phyloP scores from a whole-genome alignment of 306 rosid genomes.

The Hippophae tibetana region DNA sequence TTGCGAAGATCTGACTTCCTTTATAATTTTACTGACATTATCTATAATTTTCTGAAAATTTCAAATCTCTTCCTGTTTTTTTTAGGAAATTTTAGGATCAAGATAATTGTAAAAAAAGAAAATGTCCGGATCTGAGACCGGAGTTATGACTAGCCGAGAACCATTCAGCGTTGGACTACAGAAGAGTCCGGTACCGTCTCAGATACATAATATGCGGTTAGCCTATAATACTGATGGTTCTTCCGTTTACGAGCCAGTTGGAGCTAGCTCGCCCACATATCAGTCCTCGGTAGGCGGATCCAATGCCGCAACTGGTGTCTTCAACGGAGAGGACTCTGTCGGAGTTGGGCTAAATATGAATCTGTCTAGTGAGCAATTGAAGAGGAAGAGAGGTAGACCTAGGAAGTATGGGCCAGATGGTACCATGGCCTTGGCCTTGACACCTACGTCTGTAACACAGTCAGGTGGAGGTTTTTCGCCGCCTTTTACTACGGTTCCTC shows the following conservation, averaged over 20 bases:
- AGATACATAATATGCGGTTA: slow-evolving; percentile 31
- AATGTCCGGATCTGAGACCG: slow-evolving; percentile 68
- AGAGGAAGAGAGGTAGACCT: slow-evolving; percentile 76
- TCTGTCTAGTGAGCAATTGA: slow-evolving; percentile 29
- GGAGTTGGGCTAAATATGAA: slow-evolving; percentile 24
- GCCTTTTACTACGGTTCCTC: slow-evolving; percentile 12
- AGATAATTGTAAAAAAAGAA: background rate
- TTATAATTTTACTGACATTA: background rate
- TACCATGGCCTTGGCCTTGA: slow-evolving; percentile 31
- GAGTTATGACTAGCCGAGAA: slow-evolving; percentile 43
- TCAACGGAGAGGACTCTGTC: slow-evolving; percentile 16
- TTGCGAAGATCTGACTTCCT: background rate
- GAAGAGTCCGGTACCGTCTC: slow-evolving; percentile 14
- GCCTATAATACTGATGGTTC: slow-evolving; percentile 32
- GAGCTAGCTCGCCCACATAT: slow-evolving; percentile 21
- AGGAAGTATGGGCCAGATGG: slow-evolving; percentile 70
- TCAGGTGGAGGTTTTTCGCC: slow-evolving; percentile 33
- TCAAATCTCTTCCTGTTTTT: slow-evolving; percentile 8
- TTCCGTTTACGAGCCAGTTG: slow-evolving; percentile 27
- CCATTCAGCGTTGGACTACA: slow-evolving; percentile 33
- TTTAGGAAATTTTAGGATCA: slow-evolving; percentile 9
- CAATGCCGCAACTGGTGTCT: background rate
- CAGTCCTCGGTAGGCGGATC: slow-evolving; percentile 14
- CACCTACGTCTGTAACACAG: slow-evolving; percentile 13
- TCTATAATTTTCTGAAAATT: background rate